Evolutionary conservation across 768 basidiomycete genomes (phyloP), one percentile per base, ranked within the genome.

Genomic region (Xerocomus potaroensis): DNA sequence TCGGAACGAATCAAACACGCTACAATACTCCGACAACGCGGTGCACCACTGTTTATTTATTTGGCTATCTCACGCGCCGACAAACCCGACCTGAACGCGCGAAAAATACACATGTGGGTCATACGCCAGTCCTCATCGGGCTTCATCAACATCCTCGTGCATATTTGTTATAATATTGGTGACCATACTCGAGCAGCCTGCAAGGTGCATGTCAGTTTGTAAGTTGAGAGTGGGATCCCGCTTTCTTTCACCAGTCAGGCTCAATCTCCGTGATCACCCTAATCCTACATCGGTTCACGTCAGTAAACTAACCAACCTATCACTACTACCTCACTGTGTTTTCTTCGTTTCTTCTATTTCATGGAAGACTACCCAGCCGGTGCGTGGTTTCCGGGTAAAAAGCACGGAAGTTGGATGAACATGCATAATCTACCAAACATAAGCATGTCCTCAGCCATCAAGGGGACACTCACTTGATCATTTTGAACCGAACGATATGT

Each of bases 321-420:
- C 30, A 19, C 2, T 22, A 22, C 16, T 19, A 34, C 64, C 87
- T 58, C 56, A 90, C 89, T 90, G 94, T 33, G 83, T 84, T 62
- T 93, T 96, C 55, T 91, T 94, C 0, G 96, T 97, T 66, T 98
- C 95, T 58, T 97, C 86, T 72, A 96, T 83, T 63, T 97, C 93
- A 58, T 97, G 92, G 60, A 85, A 97, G 8, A 99, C 73, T 4
- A 99, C 89, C 91, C 92, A 97, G 7, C 90, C 89, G 1, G 87
- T 86, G 19, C 83, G 78, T 8, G 96, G 89, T 59, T 90, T 93
- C 34, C 96, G 72, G 0, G 91, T 96, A 62, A 98, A 98, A 42
- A 97, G 69, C 7, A 96, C 91, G 1, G 94, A 96, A 7, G 84
- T 91, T 1, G 96, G 95, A 64, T 98, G 95, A 4, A 91, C 86